Evolutionary conservation across 495 filamentous ascomycete species (phyloP).

Genomic region (Penicillium chermesinum): DNA sequence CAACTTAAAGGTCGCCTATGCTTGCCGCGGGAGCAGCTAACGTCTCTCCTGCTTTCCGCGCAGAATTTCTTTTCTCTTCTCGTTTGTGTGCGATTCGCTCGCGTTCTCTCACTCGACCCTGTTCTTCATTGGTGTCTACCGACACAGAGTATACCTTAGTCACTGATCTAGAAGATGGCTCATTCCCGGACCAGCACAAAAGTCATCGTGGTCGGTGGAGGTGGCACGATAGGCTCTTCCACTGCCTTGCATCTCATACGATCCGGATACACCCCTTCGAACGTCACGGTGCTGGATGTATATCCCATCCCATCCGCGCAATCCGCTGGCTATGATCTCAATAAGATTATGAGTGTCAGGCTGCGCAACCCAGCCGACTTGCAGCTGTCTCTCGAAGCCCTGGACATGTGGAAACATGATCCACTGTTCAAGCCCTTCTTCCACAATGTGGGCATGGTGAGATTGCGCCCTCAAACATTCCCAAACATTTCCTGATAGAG

Average conservation of each 20-base stretch:
- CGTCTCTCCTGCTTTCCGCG: too few relatives aligned
- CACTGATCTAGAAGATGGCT: slow-evolving; percentile 2
- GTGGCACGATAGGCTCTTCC: slow-evolving; percentile 42
- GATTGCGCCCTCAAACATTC: not conserved
- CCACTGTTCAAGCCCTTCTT: slow-evolving; percentile 42
- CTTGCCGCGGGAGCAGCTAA: too few relatives aligned
- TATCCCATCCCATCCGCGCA: slow-evolving; percentile 39
- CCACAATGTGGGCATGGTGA: slow-evolving; percentile 32
- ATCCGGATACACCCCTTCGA: slow-evolving; percentile 32
- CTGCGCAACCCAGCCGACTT: slow-evolving; percentile 12
- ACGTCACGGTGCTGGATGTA: slow-evolving; percentile 43
- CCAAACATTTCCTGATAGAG: not conserved
- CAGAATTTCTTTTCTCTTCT: too few relatives aligned
- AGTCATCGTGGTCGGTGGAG: slow-evolving; percentile 18
- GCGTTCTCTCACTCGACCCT: not conserved
- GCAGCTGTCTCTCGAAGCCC: slow-evolving; percentile 24
- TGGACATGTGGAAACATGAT: slow-evolving; percentile 41
- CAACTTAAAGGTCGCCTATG: too few relatives aligned
- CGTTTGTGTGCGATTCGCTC: not conserved
- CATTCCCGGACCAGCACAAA: slow-evolving; percentile 9
- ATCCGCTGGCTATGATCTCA: slow-evolving; percentile 44
- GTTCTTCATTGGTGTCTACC: not conserved
- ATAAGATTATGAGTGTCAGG: slow-evolving; percentile 38
- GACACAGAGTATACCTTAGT: not conserved
- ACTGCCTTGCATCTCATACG: slow-evolving; percentile 44